Conservation (phyloP, 139 green algal species). For the Micractinium sp. region DNA sequence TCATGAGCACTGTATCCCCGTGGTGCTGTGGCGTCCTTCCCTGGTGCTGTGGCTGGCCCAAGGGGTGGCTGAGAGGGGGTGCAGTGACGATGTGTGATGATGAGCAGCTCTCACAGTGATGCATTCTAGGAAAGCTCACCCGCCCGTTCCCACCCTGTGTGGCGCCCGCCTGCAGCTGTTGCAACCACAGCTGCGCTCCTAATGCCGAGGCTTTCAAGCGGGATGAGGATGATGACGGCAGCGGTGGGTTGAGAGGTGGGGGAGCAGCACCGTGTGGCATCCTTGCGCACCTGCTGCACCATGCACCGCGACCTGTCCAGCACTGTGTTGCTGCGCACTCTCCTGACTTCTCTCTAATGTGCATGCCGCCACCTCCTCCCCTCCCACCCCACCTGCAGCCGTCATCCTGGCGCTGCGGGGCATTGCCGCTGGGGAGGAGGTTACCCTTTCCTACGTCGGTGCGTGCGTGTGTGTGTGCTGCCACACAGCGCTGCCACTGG, state of each 20-base stretch:
- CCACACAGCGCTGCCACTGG: background rate
- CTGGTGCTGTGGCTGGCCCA: background rate
- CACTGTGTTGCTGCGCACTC: background rate
- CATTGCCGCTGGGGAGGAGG: conserved; percentile 72
- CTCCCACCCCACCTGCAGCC: conserved; percentile 10
- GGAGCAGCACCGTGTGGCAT: background rate
- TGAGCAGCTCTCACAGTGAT: too few species aligned
- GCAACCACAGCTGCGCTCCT: conserved; percentile 92
- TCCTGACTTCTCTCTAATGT: background rate
- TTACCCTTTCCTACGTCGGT: conserved; percentile 82
- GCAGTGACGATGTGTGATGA: too few species aligned
- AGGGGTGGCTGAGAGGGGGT: too few species aligned
- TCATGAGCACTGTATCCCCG: too few species aligned
- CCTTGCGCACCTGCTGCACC: background rate
- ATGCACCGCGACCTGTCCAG: background rate
- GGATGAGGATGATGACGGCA: conserved; percentile 33
- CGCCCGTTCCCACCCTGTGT: too few species aligned
- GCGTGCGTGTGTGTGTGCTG: background rate
- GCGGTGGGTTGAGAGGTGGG: conserved; percentile 14
- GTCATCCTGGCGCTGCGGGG: conserved; percentile 60
- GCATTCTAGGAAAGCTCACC: too few species aligned
- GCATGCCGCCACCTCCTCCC: background rate
- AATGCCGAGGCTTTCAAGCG: conserved; percentile 72
- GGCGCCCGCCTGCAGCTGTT: conserved; percentile 51
- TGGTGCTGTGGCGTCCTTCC: too few species aligned